Conservation (phyloP, 306 rosid genomes). For the Cicer yamashitae region DNA sequence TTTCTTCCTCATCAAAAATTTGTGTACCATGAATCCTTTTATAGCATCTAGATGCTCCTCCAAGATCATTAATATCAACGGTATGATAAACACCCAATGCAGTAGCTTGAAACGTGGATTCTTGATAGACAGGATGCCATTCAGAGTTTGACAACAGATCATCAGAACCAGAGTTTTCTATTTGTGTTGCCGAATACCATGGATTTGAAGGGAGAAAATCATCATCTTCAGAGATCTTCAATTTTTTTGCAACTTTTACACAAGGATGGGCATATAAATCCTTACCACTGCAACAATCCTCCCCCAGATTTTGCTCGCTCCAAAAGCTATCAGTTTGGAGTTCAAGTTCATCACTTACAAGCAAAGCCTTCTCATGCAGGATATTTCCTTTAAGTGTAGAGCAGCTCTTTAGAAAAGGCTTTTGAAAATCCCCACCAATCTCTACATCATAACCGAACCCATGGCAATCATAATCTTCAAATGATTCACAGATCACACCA, state of each 20-base stretch:
- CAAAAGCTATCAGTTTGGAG: slow-evolving; percentile 54
- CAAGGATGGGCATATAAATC: slow-evolving; percentile 40
- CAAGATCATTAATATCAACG: slow-evolving; percentile 48
- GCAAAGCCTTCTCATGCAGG: slow-evolving; percentile 53
- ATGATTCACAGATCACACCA: slow-evolving; percentile 45
- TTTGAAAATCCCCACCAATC: slow-evolving; percentile 48
- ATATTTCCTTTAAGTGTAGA: slow-evolving; percentile 51
- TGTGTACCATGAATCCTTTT: slow-evolving; percentile 38
- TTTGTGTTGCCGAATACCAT: slow-evolving; percentile 39
- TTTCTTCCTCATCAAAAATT: slow-evolving; percentile 48
- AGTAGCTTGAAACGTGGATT: slow-evolving; percentile 45
- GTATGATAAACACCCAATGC: slow-evolving; percentile 51
- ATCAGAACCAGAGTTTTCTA: slow-evolving; percentile 46
- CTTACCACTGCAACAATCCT: slow-evolving; percentile 42
- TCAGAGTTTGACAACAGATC: slow-evolving; percentile 49
- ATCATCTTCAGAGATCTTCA: slow-evolving; percentile 47
- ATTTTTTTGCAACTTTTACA: slow-evolving; percentile 47
- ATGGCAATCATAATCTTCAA: slow-evolving; percentile 45
- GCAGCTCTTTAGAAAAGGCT: slow-evolving; percentile 69
- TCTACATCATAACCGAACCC: slow-evolving; percentile 47
- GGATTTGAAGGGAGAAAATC: slow-evolving; percentile 51
- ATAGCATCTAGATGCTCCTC: slow-evolving; percentile 48
- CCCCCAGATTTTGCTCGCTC: slow-evolving; percentile 48
- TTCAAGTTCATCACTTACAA: slow-evolving; percentile 49
- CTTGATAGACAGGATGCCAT: slow-evolving; percentile 44